Evolutionary conservation across 2,329 filamentous ascomycete genomes (phyloP).

Genomic region (Trichoderma breve): DNA sequence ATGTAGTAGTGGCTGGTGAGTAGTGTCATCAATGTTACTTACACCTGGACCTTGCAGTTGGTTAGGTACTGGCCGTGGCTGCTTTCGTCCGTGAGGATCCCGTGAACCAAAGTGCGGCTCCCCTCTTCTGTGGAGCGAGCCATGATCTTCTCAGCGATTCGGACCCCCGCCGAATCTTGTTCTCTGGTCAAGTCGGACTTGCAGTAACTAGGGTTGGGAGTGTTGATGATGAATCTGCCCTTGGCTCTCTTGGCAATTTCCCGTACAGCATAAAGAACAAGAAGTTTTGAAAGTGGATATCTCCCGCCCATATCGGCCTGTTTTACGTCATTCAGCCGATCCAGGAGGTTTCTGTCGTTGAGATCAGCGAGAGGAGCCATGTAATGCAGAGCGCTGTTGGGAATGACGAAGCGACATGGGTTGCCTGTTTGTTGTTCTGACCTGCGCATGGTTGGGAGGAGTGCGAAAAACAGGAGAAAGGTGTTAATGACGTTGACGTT

Average conservation of each 20-base stretch:
- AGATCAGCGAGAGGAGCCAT: background rate
- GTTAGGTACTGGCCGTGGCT: background rate
- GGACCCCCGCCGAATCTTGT: background rate
- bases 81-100: background rate
- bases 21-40: background rate
- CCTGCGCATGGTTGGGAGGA: conserved; percentile 7
- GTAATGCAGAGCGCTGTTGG: conserved; percentile 3
- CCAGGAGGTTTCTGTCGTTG: background rate
- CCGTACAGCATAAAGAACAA: background rate
- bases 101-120: background rate
- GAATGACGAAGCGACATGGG: background rate
- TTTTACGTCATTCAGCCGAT: background rate
- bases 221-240: conserved; percentile 1
- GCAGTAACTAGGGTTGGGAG: conserved; percentile 1
- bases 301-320: background rate
- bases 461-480: conserved; percentile 14
- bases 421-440: background rate
- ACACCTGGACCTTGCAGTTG: background rate
- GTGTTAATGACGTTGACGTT: conserved; percentile 21
- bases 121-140: conserved; percentile 6
- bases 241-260: conserved; percentile 3
- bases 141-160: background rate
- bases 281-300: background rate
- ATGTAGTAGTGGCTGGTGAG: background rate
- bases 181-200: background rate